Percentiles rank a stretch among this genome's conserved stretches.
Evolutionary conservation across 441 rosid species (phyloP).

Genomic region (Pelargonium exstipulatum): DNA sequence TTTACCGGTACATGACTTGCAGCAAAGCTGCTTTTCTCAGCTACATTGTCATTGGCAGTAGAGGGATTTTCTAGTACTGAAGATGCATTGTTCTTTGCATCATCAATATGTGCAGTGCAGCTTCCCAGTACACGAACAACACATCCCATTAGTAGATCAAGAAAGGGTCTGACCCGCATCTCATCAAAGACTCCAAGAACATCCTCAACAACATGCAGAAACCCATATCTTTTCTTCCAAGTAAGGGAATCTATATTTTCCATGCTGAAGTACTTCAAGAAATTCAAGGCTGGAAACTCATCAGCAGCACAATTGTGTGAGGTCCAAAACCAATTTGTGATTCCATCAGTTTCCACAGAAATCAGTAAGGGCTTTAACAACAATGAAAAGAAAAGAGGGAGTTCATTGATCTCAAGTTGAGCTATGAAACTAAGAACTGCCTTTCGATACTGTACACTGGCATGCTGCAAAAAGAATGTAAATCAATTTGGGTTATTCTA

Average conservation of each 20-base stretch:
- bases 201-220: conserved; percentile 83
- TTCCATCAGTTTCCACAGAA: conserved; percentile 41
- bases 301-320: conserved; percentile 33
- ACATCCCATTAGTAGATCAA: conserved; percentile 77
- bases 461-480: conserved; percentile 45
- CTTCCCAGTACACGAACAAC: conserved; percentile 67
- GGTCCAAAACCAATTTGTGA: conserved; percentile 38
- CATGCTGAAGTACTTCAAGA: conserved; percentile 49
- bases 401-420: conserved; percentile 66
- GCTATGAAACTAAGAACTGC: conserved; percentile 83
- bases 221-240: conserved; percentile 73
- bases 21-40: conserved; percentile 28
- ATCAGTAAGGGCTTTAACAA: conserved; percentile 70
- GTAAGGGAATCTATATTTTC: conserved; percentile 55
- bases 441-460: conserved; percentile 71
- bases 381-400: conserved; percentile 67
- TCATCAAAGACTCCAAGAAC: conserved; percentile 78
- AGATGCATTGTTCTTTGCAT: conserved; percentile 35
- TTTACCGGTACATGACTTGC: conserved; percentile 44
- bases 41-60: conserved; percentile 22
- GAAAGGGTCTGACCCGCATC: conserved; percentile 59
- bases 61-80: conserved; percentile 23
- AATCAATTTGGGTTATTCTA: neutral
- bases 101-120: conserved; percentile 42
- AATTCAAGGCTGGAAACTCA: conserved; percentile 40